Evolutionary conservation across 1,284 basidiomycete species (phyloP).

Genomic region (Ceratobasidium sp.): DNA sequence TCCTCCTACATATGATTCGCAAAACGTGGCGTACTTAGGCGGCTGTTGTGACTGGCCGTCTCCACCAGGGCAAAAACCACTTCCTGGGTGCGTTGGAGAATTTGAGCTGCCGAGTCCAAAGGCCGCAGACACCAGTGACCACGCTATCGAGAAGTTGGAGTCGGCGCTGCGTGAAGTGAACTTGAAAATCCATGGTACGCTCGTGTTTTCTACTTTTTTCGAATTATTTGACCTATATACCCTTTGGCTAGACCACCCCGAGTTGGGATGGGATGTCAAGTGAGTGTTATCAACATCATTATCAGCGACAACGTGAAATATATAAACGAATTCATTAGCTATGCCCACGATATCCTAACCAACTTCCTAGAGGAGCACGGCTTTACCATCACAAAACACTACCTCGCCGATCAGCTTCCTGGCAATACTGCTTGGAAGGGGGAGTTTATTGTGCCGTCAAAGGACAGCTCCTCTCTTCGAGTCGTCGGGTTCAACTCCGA

Average conservation of each 20-base stretch:
- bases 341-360: constrained; percentile 70
- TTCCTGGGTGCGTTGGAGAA: neutral
- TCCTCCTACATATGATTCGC: constrained; percentile 9
- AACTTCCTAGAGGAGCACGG: constrained; percentile 67
- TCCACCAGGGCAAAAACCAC: neutral
- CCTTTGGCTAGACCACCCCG: constrained; percentile 64
- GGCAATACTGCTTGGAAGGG: constrained; percentile 78
- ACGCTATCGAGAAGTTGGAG: constrained; percentile 67
- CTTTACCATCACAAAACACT: constrained; percentile 71
- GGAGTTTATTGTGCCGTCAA: constrained; percentile 64
- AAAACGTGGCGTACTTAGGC: neutral
- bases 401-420: constrained; percentile 65
- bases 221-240: neutral
- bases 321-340: constrained; percentile 57
- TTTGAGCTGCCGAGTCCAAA: constrained; percentile 23
- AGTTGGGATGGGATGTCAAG: constrained; percentile 69
- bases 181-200: constrained; percentile 74
- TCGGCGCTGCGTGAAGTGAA: constrained; percentile 69
- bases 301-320: neutral
- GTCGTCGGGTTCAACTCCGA: constrained; percentile 82
- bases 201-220: neutral
- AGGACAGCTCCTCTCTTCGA: constrained; percentile 65
- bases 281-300: constrained; percentile 54
- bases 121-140: constrained; percentile 64
- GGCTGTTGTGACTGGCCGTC: neutral